A percentile compares a stretch with the other conserved stretches of the same genome.
Conservation (phyloP, 352 stramenopile species). For the Blastocystis sp. region DNA sequence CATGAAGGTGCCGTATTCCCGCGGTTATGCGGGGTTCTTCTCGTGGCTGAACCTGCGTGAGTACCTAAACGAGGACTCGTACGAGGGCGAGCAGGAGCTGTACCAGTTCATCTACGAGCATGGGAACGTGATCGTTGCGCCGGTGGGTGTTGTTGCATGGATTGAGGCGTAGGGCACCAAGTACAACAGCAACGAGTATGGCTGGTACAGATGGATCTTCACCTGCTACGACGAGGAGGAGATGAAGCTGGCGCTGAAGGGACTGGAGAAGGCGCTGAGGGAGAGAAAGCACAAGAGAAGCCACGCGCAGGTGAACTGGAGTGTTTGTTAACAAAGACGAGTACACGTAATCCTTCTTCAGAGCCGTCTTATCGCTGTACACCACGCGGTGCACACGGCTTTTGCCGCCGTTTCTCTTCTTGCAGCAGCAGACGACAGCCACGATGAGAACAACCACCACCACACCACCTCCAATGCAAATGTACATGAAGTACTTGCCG, state of each 20-base stretch:
- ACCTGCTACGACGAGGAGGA: slow-evolving; percentile 63
- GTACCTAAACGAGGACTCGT: slow-evolving; percentile 67
- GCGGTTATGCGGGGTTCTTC: slow-evolving; percentile 63
- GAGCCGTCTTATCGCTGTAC: not conserved
- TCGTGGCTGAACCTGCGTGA: slow-evolving; percentile 47
- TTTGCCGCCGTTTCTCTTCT: not conserved
- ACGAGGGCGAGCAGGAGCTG: slow-evolving; percentile 64
- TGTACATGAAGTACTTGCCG: slow-evolving; percentile 24
- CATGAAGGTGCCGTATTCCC: slow-evolving; percentile 38
- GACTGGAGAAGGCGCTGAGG: slow-evolving; percentile 55
- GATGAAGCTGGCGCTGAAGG: slow-evolving; percentile 34
- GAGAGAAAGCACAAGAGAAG: slow-evolving; percentile 33
- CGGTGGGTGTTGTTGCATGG: not conserved
- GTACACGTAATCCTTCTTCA: not conserved
- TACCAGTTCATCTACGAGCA: slow-evolving; percentile 68
- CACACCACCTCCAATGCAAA: not conserved
- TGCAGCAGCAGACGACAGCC: slow-evolving; percentile 22
- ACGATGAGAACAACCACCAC: slow-evolving; percentile 14
- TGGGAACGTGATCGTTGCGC: slow-evolving; percentile 62
- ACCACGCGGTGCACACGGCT: slow-evolving; percentile 2
- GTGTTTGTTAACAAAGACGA: slow-evolving; percentile 10
- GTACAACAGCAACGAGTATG: slow-evolving; percentile 20
- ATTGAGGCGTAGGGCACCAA: slow-evolving; percentile 6
- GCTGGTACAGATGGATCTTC: slow-evolving; percentile 67
- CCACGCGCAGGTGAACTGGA: not conserved